These are phyloP conservation scores for Fragaria iinumae DNA, from an alignment of 306 rosid genomes.

Conservation along the genomic window DNA sequence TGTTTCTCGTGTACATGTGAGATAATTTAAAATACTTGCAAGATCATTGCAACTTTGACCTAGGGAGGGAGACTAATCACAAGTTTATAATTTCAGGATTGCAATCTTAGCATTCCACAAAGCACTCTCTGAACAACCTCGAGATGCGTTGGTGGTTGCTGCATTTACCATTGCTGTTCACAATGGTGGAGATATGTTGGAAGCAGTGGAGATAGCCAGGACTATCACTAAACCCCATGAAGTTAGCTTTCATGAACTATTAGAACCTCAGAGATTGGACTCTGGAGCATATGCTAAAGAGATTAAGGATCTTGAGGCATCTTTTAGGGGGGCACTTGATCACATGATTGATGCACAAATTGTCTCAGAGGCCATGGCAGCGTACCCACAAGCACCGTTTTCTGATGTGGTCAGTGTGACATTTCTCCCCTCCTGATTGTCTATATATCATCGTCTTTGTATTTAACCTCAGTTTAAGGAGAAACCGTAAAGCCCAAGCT, in stretches of 20 bases:
- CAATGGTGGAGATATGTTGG: slow-evolving; percentile 72
- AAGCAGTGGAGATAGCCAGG: slow-evolving; percentile 70
- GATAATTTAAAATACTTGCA: slow-evolving; percentile 1
- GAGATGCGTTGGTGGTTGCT: slow-evolving; percentile 63
- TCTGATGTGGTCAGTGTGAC: slow-evolving; percentile 60
- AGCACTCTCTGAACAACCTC: slow-evolving; percentile 66
- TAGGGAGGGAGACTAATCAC: slow-evolving; percentile 28
- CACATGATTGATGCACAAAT: slow-evolving; percentile 64
- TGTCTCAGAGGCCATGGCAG: slow-evolving; percentile 72
- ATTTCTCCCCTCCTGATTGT: background rate
- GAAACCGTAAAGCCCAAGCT: background rate
- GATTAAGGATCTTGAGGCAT: slow-evolving; percentile 54
- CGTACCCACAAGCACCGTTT: slow-evolving; percentile 70
- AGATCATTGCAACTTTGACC: slow-evolving; percentile 23
- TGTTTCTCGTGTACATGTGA: background rate
- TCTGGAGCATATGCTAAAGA: slow-evolving; percentile 39
- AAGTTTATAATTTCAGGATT: slow-evolving; percentile 65
- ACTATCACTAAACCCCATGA: slow-evolving; percentile 51
- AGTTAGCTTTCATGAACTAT: slow-evolving; percentile 60
- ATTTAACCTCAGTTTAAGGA: background rate
- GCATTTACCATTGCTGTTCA: slow-evolving; percentile 77
- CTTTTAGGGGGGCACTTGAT: slow-evolving; percentile 46
- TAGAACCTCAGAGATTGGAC: slow-evolving; percentile 44
- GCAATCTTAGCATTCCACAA: slow-evolving; percentile 75
- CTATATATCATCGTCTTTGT: background rate